Base-by-base conservation (phyloP, 2,329 filamentous ascomycete genomes). In the Triangularia verruculosa region DNA sequence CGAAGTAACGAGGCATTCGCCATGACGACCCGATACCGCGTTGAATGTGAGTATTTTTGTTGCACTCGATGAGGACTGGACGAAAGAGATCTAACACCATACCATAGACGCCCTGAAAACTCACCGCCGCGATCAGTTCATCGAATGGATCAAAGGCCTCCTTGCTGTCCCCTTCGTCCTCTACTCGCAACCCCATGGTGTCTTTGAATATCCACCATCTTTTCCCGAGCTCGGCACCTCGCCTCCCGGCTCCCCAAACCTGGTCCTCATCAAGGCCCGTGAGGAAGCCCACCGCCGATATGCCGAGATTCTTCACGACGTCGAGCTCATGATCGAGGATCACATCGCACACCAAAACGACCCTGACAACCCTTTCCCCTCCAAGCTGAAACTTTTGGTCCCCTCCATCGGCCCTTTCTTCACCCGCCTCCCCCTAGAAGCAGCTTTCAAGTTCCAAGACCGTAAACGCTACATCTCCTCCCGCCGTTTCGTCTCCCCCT, bases 71-170 rank as follows among this genome's bases (percentile, higher is more conserved):
- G 7, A 47, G 20, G 39, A 39, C 17, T 61, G 34, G 27, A 32
- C 30, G 22, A 12, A 58, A 22, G 24, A 56, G 22, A n/a, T n/a
- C 61, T 47, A 20, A 70, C 57, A 24, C n/a, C 32, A 11, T 27
- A 5, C 24, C 63, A 27, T 67, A 87, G 84, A 87, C 79, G 82
- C 84, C 55, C 80, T 86, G 72, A 87, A 96, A 84, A 94, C 93
- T 59, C 93, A 97, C 79, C 86, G 93, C 61, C 84, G 93, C 74
- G 93, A 97, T 75, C 93, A 97, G 76, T 87, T 97, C 72, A 92
- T 93, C 77, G 83, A 97, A 89, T 98, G 94, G 94, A 92, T 98
- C 82, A 98, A 99, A 79, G 91, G 90, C 43, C 85, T 98, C 3
- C 82, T 98, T 12, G 95, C 95, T 1, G 94, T 98, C 0, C 95